phyloP scores from a whole-genome alignment of 495 filamentous ascomycete genomes.

The Hypomontagnella monticulosa region DNA sequence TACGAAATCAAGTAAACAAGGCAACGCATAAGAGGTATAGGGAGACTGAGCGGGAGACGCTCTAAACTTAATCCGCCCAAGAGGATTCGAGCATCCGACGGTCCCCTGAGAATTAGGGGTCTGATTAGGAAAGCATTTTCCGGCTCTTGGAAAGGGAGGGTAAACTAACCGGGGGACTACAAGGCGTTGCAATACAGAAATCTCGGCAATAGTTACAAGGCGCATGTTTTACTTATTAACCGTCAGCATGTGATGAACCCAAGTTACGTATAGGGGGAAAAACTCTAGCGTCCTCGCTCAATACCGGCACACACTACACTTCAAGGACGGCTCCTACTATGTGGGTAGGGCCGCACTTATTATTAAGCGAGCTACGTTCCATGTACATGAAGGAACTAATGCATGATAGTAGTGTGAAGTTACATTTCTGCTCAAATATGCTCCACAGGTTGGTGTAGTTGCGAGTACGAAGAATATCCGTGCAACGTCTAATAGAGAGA shows the following conservation, averaged over 20 bases:
- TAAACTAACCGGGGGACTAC: too few species aligned
- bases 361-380: constrained; percentile 1
- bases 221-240: too few species aligned
- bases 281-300: too few species aligned
- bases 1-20: neutral
- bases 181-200: too few species aligned
- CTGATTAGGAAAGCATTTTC: too few species aligned
- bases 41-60: neutral
- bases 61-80: neutral
- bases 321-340: too few species aligned
- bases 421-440: constrained; percentile 7
- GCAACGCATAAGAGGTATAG: neutral
- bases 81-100: constrained; percentile 3
- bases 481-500: neutral
- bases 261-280: too few species aligned
- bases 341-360: too few species aligned
- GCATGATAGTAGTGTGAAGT: neutral
- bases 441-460: neutral
- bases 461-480: neutral
- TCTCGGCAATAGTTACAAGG: too few species aligned
- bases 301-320: too few species aligned
- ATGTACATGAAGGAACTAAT: constrained; percentile 15
- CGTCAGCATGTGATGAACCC: too few species aligned
- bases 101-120: neutral
- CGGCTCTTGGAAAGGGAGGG: too few species aligned